Evolutionary conservation across 2,329 filamentous ascomycete genomes (phyloP), one percentile per base, ranked within the genome.

Genomic region (Penicillium griseofulvum): DNA sequence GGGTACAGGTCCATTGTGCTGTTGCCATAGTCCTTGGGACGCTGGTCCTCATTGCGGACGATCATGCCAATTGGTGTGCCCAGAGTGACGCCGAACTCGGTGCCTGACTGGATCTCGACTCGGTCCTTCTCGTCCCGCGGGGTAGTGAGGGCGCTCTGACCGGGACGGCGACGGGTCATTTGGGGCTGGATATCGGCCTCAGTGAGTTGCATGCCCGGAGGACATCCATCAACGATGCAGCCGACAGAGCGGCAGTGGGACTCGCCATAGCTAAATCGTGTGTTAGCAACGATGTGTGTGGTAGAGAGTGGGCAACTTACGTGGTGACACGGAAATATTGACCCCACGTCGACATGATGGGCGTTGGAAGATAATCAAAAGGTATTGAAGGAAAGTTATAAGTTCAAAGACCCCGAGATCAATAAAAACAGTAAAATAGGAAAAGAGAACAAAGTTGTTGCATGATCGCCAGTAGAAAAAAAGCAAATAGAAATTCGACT

Each of bases 161-260:
- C 93, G 5, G 93, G 93, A 57, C 93, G 84, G 58, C 93, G 85
- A 62, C 93, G 87, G 60, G 88, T 95, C 84, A 97, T 90, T 78
- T 97, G 91, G 46, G 91, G 91, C 77, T 99, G 93, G 71, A 97
- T 95, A 70, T 95, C 90, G 52, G 80, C 81, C 76, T 96, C 92
- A 59, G 85, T 88, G 73, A 97, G 85, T 67, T 87, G 80, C 81
- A 97, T 87, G 67, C 90, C 90, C 14, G 94, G 92, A 34, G 93
- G 94, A 70, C 86, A 89, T 66, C 91, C 91, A 73, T 97, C 93
- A 76, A 97, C 87, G 68, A 97, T 97, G 79, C 90, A 95, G 70
- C 91, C 92, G 68, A 97, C 91, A 31, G 89, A 93, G 68, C 87
- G 88, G 80, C 93, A 95, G 78, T 97, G 93, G 54, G 90, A 95